Percentiles rank a stretch among this genome's conserved stretches.
These are phyloP conservation scores for Cardamine chenopodiifolia DNA, from an alignment of 345 rosid genomes.

Conservation along the genomic window DNA sequence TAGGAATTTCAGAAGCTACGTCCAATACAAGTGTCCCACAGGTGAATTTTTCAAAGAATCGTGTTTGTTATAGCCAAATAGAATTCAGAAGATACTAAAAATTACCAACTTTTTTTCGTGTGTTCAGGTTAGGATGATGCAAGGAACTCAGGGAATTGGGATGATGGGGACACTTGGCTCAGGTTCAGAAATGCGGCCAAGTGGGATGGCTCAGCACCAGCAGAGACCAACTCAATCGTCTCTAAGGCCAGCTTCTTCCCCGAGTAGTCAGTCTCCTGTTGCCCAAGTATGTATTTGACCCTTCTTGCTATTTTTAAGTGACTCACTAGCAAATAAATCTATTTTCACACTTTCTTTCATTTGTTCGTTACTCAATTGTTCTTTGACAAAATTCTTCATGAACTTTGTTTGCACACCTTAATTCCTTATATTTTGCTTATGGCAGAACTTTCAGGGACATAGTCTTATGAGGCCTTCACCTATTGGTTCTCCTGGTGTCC, in stretches of 20 bases:
- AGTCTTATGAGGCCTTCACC: constrained; percentile 62
- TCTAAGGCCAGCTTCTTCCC: constrained; percentile 60
- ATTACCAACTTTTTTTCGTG: neutral
- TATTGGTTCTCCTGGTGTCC: constrained; percentile 54
- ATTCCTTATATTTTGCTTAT: too few relatives aligned
- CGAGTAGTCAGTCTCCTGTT: constrained; percentile 56
- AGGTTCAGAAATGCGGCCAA: constrained; percentile 66
- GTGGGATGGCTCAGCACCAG: constrained; percentile 74
- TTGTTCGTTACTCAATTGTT: too few relatives aligned
- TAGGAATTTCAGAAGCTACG: constrained; percentile 50
- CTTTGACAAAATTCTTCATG: too few relatives aligned
- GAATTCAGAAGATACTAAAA: constrained; percentile 3
- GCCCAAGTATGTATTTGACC: constrained; percentile 57
- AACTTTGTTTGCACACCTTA: too few relatives aligned
- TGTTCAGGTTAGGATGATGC: constrained; percentile 62
- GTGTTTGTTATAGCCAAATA: constrained; percentile 10
- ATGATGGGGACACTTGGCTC: constrained; percentile 68
- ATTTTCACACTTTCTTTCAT: too few relatives aligned
- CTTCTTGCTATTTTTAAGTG: constrained; percentile 1
- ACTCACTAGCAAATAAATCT: too few relatives aligned
- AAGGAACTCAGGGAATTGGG: constrained; percentile 68
- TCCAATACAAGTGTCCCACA: constrained; percentile 55
- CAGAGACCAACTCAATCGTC: constrained; percentile 76
- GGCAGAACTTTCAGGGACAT: constrained; percentile 79
- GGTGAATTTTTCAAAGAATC: constrained; percentile 40